Evolutionary conservation across 768 basidiomycete species (phyloP).

Genomic region (Mycena pura): DNA sequence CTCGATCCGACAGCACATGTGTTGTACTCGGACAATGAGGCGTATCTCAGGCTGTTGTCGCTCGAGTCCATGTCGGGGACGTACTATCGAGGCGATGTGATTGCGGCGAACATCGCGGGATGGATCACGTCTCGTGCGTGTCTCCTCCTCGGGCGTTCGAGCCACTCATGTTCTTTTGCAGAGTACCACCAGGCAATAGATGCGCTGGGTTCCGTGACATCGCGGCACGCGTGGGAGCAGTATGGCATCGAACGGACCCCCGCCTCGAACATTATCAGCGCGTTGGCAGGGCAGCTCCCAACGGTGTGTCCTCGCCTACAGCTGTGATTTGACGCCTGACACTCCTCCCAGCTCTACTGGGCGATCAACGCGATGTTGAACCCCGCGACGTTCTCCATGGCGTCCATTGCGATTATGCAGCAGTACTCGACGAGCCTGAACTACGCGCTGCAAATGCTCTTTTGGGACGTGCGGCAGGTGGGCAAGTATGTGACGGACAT

Average conservation of each 20-base stretch:
- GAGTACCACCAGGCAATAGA: constrained; percentile 16
- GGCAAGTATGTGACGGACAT: constrained; percentile 27
- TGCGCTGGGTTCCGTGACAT: not conserved
- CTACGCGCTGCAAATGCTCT: constrained; percentile 26
- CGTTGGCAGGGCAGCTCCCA: constrained; percentile 12
- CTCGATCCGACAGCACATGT: constrained; percentile 7
- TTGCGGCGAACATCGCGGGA: constrained; percentile 12
- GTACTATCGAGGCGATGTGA: constrained; percentile 12
- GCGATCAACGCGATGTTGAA: constrained; percentile 32
- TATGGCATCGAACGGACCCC: constrained; percentile 9
- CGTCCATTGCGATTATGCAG: constrained; percentile 38
- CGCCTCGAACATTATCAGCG: not conserved
- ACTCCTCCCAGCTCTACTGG: constrained; percentile 30
- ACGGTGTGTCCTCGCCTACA: constrained; percentile 1
- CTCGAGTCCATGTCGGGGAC: constrained; percentile 3
- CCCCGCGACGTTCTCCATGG: constrained; percentile 35
- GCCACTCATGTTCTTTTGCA: not conserved
- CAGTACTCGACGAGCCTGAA: constrained; percentile 33
- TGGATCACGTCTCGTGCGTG: constrained; percentile 19
- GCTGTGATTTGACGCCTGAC: not conserved
- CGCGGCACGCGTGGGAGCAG: not conserved
- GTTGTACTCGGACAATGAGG: constrained; percentile 11
- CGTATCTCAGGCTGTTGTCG: constrained; percentile 2
- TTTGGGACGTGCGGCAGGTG: constrained; percentile 19
- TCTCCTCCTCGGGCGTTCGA: too few relatives aligned